Evolutionary conservation across 306 rosid genomes (phyloP).

Genomic region (Carpinus fangiana): DNA sequence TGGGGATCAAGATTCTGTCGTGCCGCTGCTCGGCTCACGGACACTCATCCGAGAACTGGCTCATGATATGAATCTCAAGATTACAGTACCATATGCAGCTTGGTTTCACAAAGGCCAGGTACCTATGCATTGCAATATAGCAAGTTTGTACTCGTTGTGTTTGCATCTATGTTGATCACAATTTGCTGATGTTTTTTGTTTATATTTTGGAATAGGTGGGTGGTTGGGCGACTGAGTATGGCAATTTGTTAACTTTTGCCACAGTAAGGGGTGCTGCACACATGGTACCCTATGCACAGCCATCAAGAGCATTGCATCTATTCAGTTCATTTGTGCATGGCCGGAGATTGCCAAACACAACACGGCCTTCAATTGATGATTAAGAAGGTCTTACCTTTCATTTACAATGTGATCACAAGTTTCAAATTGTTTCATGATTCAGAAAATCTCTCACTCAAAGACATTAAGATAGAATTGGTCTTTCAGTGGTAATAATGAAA

Average conservation of each 20-base stretch:
- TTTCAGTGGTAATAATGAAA: background rate
- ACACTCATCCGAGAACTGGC: slow-evolving; percentile 83
- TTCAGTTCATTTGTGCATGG: slow-evolving; percentile 64
- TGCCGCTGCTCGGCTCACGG: slow-evolving; percentile 77
- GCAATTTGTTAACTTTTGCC: slow-evolving; percentile 71
- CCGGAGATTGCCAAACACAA: slow-evolving; percentile 65
- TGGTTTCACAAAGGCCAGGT: slow-evolving; percentile 97
- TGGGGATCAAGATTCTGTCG: slow-evolving; percentile 90
- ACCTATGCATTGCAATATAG: background rate
- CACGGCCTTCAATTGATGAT: slow-evolving; percentile 46
- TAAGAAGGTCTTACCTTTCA: slow-evolving; percentile 6
- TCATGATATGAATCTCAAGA: slow-evolving; percentile 53
- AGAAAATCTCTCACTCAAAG: slow-evolving; percentile 16
- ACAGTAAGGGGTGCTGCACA: slow-evolving; percentile 89
- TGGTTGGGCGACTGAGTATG: slow-evolving; percentile 89
- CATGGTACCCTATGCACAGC: slow-evolving; percentile 92
- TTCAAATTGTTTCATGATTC: slow-evolving; percentile 22
- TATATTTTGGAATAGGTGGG: slow-evolving; percentile 47
- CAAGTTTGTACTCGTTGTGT: background rate
- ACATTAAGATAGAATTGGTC: background rate
- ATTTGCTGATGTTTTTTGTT: background rate
- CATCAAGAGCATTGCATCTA: slow-evolving; percentile 75
- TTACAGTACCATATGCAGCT: slow-evolving; percentile 74
- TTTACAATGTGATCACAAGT: background rate
- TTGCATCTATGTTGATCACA: background rate